These are phyloP conservation scores for Mycena galopus DNA, from an alignment of 768 basidiomycete genomes.

Conservation along the genomic window DNA sequence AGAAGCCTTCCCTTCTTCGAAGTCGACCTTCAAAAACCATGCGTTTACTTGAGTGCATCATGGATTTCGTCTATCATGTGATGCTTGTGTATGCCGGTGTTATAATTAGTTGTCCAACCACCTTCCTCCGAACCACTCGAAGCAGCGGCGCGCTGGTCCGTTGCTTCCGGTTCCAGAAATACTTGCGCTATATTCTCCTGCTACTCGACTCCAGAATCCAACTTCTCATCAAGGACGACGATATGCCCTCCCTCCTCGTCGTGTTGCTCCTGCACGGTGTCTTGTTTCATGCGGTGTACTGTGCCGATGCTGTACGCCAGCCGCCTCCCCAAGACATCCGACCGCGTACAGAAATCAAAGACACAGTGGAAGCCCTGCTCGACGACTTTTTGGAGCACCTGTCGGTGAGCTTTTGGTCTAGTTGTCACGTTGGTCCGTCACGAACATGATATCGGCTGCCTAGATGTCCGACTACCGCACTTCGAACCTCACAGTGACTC, in stretches of 20 bases:
- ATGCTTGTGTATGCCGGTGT: background rate
- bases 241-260: too few relatives aligned
- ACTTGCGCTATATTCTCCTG: background rate
- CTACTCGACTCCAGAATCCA: background rate
- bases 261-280: background rate
- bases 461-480: conserved; percentile 1
- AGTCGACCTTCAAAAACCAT: too few relatives aligned
- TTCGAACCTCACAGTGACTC: conserved; percentile 10
- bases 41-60: too few relatives aligned
- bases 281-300: background rate
- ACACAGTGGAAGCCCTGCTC: conserved; percentile 30
- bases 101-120: conserved; percentile 5
- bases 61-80: too few relatives aligned
- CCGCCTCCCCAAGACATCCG: background rate
- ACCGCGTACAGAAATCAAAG: conserved; percentile 10
- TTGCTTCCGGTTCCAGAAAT: background rate
- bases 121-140: background rate
- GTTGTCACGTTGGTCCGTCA: too few relatives aligned
- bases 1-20: too few relatives aligned
- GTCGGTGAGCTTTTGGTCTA: conserved; percentile 10
- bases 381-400: conserved; percentile 31
- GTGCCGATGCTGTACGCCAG: background rate
- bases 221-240: too few relatives aligned
- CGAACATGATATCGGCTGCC: background rate
- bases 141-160: background rate